Percentiles rank a stretch among this genome's conserved stretches.
Conservation (phyloP, 1,284 basidiomycete genomes). For the Tilletiopsis washingtonensis region DNA sequence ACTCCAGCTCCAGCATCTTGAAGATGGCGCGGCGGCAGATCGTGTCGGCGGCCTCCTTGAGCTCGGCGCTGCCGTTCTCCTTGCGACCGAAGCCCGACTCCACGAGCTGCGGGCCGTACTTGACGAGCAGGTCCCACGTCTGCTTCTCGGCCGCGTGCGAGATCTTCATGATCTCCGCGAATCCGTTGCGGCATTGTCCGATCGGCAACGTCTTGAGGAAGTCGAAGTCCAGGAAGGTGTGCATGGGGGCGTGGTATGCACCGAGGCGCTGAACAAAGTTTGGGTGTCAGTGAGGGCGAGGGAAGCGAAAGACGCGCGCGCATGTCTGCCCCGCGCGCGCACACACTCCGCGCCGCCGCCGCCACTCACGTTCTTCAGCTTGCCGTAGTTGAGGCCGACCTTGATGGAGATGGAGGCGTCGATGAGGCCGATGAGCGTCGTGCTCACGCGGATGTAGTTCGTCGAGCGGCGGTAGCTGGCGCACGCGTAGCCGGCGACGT, state of each 20-base stretch:
- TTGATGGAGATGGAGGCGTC: conserved; percentile 52
- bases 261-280: too few relatives aligned
- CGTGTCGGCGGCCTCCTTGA: conserved; percentile 46
- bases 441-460: conserved; percentile 52
- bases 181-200: conserved; percentile 51
- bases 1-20: conserved; percentile 52
- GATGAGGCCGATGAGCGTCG: conserved; percentile 52
- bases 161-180: conserved; percentile 52
- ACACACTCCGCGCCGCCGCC: too few relatives aligned
- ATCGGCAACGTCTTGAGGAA: conserved; percentile 51
- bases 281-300: too few relatives aligned
- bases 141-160: conserved; percentile 50
- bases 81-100: conserved; percentile 50
- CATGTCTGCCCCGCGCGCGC: too few relatives aligned
- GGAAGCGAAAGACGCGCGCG: too few relatives aligned
- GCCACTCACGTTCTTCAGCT: conserved; percentile 40
- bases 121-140: conserved; percentile 50
- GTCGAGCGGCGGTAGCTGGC: conserved; percentile 50
- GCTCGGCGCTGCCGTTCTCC: conserved; percentile 43
- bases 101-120: conserved; percentile 50
- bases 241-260: conserved; percentile 51
- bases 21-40: conserved; percentile 51
- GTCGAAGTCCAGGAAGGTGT: conserved; percentile 52
- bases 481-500: conserved; percentile 50
- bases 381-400: conserved; percentile 41